Conservation (phyloP, 2,329 filamentous ascomycete genomes). For the Penicillium paneum region DNA sequence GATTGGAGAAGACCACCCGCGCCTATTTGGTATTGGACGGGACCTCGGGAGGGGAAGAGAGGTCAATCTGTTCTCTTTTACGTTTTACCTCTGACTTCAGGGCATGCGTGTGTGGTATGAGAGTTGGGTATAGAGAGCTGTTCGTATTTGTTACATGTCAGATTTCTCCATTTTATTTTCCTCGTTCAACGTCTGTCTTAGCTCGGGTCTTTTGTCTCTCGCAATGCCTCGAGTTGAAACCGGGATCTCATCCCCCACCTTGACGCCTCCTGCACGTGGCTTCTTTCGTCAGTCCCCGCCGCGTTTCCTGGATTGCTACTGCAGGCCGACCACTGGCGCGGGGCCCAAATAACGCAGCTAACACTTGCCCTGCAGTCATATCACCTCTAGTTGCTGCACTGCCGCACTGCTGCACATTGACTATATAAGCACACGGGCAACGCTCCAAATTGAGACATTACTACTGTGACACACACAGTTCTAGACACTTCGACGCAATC, state of each 20-base stretch:
- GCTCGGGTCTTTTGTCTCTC: slow-evolving; percentile 7
- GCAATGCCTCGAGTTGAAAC: slow-evolving; percentile 3
- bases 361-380: slow-evolving; percentile 4
- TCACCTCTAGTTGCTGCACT: slow-evolving; percentile 14
- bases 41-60: neutral
- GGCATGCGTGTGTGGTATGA: neutral
- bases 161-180: slow-evolving; percentile 1
- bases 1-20: slow-evolving; percentile 4
- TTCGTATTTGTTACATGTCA: neutral
- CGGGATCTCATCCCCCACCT: slow-evolving; percentile 3
- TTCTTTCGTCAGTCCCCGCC: slow-evolving; percentile 9
- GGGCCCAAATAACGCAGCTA: neutral
- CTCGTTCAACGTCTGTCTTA: neutral
- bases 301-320: slow-evolving; percentile 2
- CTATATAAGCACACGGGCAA: neutral
- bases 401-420: neutral
- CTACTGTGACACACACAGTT: slow-evolving; percentile 4
- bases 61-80: neutral
- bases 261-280: slow-evolving; percentile 11
- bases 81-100: neutral
- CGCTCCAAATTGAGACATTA: neutral
- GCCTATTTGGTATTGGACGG: neutral
- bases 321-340: neutral
- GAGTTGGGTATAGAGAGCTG: neutral
- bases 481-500: slow-evolving; percentile 2